Percentiles rank a stretch among this genome's conserved stretches.
phyloP scores from a whole-genome alignment of 2,329 filamentous ascomycete genomes.

The Ophiosphaerella korrae region DNA sequence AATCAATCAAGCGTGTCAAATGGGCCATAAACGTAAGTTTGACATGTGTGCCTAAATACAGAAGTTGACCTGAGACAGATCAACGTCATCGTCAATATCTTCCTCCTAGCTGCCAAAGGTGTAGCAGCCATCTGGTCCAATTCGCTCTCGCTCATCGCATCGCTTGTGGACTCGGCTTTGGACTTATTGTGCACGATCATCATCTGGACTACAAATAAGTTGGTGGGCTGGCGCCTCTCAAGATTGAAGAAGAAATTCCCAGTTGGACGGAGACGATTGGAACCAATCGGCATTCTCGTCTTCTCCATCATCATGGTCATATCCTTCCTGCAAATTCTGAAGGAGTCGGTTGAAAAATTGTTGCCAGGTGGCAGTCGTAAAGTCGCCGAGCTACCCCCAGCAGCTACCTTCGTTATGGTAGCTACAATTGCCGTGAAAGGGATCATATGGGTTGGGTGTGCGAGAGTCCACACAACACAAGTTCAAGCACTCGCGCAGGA shows the following conservation, averaged over 20 bases:
- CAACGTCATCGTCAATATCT: conserved; percentile 65
- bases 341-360: conserved; percentile 65
- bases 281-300: conserved; percentile 66
- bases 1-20: conserved; percentile 55
- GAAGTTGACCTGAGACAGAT: conserved; percentile 44
- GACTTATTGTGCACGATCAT: conserved; percentile 66
- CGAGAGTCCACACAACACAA: conserved; percentile 65
- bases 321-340: conserved; percentile 64
- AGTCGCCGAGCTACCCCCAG: conserved; percentile 56
- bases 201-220: conserved; percentile 63
- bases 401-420: conserved; percentile 63
- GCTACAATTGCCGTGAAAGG: conserved; percentile 65
- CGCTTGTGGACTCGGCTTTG: conserved; percentile 65
- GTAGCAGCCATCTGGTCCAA: conserved; percentile 60
- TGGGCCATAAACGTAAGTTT: conserved; percentile 60
- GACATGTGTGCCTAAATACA: too few species aligned
- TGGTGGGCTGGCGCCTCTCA: conserved; percentile 63
- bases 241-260: conserved; percentile 61
- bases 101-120: conserved; percentile 62
- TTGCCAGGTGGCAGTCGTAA: conserved; percentile 56
- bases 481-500: conserved; percentile 68
- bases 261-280: conserved; percentile 57
- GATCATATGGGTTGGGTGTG: conserved; percentile 64
- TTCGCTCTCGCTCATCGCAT: conserved; percentile 66
- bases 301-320: conserved; percentile 68